A percentile compares a stretch with the other conserved stretches of the same genome.
These are phyloP conservation scores for Escovopsis sp. DNA, from an alignment of 2,329 filamentous ascomycete genomes.

Conservation along the genomic window DNA sequence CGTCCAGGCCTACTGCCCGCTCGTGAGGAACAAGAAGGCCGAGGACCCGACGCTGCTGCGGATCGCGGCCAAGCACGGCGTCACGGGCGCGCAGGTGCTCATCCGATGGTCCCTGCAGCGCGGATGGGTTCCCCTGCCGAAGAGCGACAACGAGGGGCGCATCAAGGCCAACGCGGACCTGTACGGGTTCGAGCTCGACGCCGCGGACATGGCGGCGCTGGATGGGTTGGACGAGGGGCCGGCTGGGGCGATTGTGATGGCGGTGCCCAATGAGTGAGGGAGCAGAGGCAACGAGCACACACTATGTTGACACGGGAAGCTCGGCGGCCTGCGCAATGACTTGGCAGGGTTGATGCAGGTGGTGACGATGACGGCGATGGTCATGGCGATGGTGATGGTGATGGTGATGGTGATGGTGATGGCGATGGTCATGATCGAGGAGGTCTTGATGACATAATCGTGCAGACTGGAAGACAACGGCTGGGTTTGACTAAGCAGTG, in stretches of 20 bases:
- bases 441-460: too few relatives aligned
- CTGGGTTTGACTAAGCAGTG: too few relatives aligned
- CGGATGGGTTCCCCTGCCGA: constrained; percentile 51
- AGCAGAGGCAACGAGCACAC: too few relatives aligned
- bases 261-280: background rate
- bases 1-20: constrained; percentile 25
- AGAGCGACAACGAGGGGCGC: constrained; percentile 43
- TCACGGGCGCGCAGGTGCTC: constrained; percentile 48
- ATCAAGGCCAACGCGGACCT: constrained; percentile 47
- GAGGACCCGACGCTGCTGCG: constrained; percentile 40
- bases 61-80: constrained; percentile 43
- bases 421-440: too few relatives aligned
- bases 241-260: background rate
- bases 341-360: too few relatives aligned
- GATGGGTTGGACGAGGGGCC: constrained; percentile 6
- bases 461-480: too few relatives aligned
- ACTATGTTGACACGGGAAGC: too few relatives aligned
- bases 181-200: constrained; percentile 41
- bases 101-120: constrained; percentile 58
- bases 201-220: constrained; percentile 37
- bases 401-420: too few relatives aligned
- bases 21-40: constrained; percentile 17
- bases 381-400: too few relatives aligned
- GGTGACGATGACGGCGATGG: too few relatives aligned
- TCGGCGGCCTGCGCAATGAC: too few relatives aligned